Percentiles rank a stretch among this genome's conserved stretches.
phyloP scores from a whole-genome alignment of 345 rosid genomes.

The Eutrema heterophyllum region DNA sequence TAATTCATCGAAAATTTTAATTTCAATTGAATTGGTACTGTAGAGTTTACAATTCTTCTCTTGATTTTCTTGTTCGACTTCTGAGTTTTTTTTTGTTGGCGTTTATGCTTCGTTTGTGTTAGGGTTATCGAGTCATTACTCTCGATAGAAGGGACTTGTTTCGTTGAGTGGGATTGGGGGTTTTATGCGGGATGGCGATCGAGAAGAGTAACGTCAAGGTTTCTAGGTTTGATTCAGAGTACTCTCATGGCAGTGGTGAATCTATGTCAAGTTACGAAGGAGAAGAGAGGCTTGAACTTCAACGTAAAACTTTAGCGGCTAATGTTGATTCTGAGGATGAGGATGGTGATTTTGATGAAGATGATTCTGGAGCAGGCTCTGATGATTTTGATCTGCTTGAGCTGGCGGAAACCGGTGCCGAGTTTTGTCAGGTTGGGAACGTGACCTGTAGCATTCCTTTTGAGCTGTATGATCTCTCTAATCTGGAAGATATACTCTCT shows the following conservation, averaged over 20 bases:
- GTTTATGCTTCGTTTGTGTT: constrained; percentile 27
- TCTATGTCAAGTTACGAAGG: constrained; percentile 72
- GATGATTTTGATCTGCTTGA: constrained; percentile 95
- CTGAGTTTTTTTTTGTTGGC: constrained; percentile 4
- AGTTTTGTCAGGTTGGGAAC: constrained; percentile 83
- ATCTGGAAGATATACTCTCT: constrained; percentile 70
- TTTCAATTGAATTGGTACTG: constrained; percentile 15
- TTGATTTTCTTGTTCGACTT: neutral
- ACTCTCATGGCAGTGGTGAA: constrained; percentile 75
- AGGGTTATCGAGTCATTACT: constrained; percentile 30
- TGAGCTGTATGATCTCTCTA: constrained; percentile 79
- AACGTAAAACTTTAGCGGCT: constrained; percentile 43
- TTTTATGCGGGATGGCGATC: constrained; percentile 62
- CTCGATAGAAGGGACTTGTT: constrained; percentile 4
- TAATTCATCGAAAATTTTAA: neutral
- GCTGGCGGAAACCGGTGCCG: constrained; percentile 81
- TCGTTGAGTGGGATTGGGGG: constrained; percentile 11
- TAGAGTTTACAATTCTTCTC: neutral
- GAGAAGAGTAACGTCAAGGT: constrained; percentile 87
- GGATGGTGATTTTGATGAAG: constrained; percentile 75
- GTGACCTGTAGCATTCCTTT: constrained; percentile 82
- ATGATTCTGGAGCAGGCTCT: constrained; percentile 96
- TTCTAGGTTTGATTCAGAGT: constrained; percentile 74
- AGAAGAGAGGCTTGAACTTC: constrained; percentile 39
- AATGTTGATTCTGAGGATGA: constrained; percentile 56